phyloP scores from a whole-genome alignment of 768 basidiomycete species.

The Tulasnella sp. region DNA sequence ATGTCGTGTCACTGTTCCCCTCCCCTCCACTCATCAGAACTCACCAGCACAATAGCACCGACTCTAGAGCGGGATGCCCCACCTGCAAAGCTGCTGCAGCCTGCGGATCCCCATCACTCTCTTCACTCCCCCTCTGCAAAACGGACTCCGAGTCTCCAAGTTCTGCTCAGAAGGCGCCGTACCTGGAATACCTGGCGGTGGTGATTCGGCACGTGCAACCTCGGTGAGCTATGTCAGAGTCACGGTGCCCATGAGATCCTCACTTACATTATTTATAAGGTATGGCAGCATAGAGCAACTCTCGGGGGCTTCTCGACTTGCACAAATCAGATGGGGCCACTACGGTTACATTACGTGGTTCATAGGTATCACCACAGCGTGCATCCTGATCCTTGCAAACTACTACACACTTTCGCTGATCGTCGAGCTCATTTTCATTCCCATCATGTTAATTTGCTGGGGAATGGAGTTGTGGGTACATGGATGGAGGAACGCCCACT shows the following conservation, averaged over 20 bases:
- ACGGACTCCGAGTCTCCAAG: neutral
- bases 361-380: neutral
- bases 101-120: neutral
- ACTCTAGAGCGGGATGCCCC: neutral
- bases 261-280: neutral
- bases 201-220: neutral
- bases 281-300: neutral
- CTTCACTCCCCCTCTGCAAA: neutral
- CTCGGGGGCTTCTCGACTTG: neutral
- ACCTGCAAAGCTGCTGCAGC: neutral
- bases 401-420: neutral
- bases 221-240: neutral
- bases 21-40: neutral
- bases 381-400: neutral
- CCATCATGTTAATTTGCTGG: neutral
- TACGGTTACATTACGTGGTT: conserved; percentile 1
- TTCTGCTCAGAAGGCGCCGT: neutral
- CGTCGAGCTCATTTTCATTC: neutral
- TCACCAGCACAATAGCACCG: neutral
- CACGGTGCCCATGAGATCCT: neutral
- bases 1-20: neutral
- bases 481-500: neutral
- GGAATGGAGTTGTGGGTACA: neutral
- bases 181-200: neutral
- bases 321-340: neutral